Percentiles rank a stretch among this genome's conserved stretches.
Conservation (phyloP, 768 basidiomycete genomes). For the Agrocybe pediades region DNA sequence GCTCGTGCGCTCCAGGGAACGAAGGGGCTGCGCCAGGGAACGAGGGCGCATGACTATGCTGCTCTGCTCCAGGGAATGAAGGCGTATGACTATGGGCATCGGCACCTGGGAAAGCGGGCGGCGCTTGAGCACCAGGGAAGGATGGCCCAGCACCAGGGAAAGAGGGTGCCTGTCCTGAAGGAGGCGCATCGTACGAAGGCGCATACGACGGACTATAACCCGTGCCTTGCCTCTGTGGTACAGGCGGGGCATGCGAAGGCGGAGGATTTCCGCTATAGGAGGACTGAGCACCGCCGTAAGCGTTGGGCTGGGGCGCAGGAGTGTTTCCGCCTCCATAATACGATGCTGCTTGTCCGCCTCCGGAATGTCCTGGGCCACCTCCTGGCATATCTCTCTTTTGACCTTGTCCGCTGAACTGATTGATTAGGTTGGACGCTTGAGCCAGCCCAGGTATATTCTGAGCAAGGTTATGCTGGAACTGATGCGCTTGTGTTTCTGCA, state of each 20-base stretch:
- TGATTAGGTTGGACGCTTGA: constrained; percentile 43
- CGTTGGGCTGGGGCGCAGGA: constrained; percentile 18
- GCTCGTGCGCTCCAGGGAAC: constrained; percentile 23
- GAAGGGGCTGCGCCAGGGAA: constrained; percentile 26
- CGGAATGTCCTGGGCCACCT: constrained; percentile 22
- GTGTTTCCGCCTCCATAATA: constrained; percentile 25
- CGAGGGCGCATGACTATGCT: constrained; percentile 7
- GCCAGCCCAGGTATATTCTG: constrained; percentile 47
- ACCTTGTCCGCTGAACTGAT: constrained; percentile 19
- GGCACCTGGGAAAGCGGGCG: constrained; percentile 18
- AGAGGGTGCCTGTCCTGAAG: constrained; percentile 7
- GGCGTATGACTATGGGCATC: constrained; percentile 18
- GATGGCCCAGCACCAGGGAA: constrained; percentile 23
- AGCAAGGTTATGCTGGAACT: constrained; percentile 49
- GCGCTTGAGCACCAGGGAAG: constrained; percentile 27
- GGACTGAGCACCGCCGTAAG: constrained; percentile 14
- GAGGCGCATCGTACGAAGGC: constrained; percentile 5
- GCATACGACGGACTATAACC: constrained; percentile 29
- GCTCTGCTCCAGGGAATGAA: constrained; percentile 29
- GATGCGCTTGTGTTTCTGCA: constrained; percentile 48
- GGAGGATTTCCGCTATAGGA: constrained; percentile 21
- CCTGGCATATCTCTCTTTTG: constrained; percentile 22
- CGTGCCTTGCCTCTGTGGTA: constrained; percentile 7
- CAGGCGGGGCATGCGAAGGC: constrained; percentile 16
- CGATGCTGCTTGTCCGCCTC: constrained; percentile 29